Conservation (phyloP, 495 filamentous ascomycete genomes). For the Poronia punctata region DNA sequence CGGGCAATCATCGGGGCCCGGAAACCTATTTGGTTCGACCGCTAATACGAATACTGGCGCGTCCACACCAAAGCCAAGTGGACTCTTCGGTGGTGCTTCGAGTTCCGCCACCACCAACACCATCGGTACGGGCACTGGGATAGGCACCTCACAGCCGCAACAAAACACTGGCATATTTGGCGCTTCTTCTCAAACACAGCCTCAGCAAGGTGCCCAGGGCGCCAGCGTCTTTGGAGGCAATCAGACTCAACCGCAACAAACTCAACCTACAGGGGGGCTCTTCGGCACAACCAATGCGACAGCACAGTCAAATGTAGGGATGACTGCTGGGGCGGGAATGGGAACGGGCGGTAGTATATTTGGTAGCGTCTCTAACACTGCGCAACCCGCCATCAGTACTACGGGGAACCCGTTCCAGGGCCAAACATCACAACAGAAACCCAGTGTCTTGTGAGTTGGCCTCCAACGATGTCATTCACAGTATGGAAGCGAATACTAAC, state of each 20-base stretch:
- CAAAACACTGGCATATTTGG: slow-evolving; percentile 32
- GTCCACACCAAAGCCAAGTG: slow-evolving; percentile 38
- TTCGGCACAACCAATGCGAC: slow-evolving; percentile 35
- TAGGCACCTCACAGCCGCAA: slow-evolving; percentile 22
- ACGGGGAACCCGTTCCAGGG: slow-evolving; percentile 21
- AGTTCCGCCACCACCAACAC: slow-evolving; percentile 34
- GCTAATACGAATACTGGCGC: no score
- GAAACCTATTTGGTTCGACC: slow-evolving; percentile 23
- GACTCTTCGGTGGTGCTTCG: slow-evolving; percentile 45
- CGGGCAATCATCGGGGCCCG: slow-evolving; percentile 32
- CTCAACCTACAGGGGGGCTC: slow-evolving; percentile 35
- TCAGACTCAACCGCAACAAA: slow-evolving; percentile 15
- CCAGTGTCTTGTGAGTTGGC: slow-evolving; percentile 46
- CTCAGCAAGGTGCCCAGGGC: slow-evolving; percentile 16
- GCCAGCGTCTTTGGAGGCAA: slow-evolving; percentile 3
- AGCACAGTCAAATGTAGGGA: slow-evolving; percentile 20
- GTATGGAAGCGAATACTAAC: slow-evolving; percentile 13
- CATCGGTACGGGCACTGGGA: slow-evolving; percentile 28
- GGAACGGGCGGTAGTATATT: slow-evolving; percentile 30
- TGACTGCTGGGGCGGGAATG: slow-evolving; percentile 22
- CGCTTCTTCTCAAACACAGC: slow-evolving; percentile 20
- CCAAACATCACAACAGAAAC: slow-evolving; percentile 23
- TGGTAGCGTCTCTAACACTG: slow-evolving; percentile 13
- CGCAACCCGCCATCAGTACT: slow-evolving; percentile 13
- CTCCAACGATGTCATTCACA: background rate